Percentiles rank a stretch among this genome's conserved stretches.
phyloP scores from a whole-genome alignment of 1,139 yeast species.

The Kazachstania sp. region DNA sequence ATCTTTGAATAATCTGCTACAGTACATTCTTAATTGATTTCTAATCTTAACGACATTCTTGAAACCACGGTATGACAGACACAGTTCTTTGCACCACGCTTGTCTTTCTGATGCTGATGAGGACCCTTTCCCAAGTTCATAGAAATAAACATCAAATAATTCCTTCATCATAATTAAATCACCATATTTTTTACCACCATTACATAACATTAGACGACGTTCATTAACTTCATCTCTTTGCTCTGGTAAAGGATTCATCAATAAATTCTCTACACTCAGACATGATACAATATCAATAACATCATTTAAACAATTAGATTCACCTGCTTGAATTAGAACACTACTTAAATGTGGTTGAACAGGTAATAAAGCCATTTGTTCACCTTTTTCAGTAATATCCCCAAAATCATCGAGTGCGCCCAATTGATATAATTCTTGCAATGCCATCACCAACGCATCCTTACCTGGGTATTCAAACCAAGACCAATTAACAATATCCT shows the following conservation, averaged over 20 bases:
- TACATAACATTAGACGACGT: conserved; percentile 54
- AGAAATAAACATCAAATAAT: conserved; percentile 52
- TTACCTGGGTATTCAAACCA: conserved; percentile 91
- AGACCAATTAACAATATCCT: conserved; percentile 76
- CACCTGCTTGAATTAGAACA: conserved; percentile 65
- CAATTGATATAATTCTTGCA: conserved; percentile 67
- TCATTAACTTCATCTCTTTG: conserved; percentile 66
- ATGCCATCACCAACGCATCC: conserved; percentile 65
- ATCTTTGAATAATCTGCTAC: conserved; percentile 33
- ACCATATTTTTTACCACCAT: conserved; percentile 63
- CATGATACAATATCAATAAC: conserved; percentile 89
- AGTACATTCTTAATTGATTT: conserved; percentile 65
- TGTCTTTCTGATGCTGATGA: conserved; percentile 42
- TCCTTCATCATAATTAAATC: conserved; percentile 81
- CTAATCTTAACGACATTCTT: conserved; percentile 68
- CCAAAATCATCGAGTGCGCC: conserved; percentile 76
- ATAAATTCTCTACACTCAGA: conserved; percentile 81
- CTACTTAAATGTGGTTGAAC: conserved; percentile 89
- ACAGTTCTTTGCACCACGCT: conserved; percentile 77
- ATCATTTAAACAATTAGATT: conserved; percentile 47
- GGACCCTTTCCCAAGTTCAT: conserved; percentile 37
- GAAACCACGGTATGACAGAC: conserved; percentile 71
- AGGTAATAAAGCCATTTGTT: conserved; percentile 81
- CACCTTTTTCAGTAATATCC: conserved; percentile 65
- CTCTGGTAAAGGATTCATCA: conserved; percentile 73